A percentile compares a stretch with the other conserved stretches of the same genome.
phyloP scores from a whole-genome alignment of 2,329 filamentous ascomycete genomes.

The Curvularia lunata region DNA sequence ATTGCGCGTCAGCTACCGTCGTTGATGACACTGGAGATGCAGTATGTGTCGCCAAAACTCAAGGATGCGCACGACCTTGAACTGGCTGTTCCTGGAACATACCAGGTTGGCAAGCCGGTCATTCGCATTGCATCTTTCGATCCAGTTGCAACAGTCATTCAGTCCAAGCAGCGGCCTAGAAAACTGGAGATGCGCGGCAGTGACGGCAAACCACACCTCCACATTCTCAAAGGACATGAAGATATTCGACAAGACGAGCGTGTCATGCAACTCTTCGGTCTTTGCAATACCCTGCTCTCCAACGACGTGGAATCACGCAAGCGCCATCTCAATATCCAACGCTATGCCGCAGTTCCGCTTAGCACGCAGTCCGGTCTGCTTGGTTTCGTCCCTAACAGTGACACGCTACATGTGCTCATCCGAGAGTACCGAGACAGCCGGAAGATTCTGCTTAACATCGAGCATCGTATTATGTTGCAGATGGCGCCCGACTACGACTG shows the following conservation, averaged over 20 bases:
- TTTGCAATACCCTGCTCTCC: slow-evolving; percentile 92
- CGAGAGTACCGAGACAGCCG: slow-evolving; percentile 96
- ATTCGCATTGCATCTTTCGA: slow-evolving; percentile 91
- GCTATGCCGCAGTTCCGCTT: slow-evolving; percentile 94
- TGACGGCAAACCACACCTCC: slow-evolving; percentile 86
- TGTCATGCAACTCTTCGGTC: slow-evolving; percentile 98
- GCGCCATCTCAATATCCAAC: slow-evolving; percentile 93
- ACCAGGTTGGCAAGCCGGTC: slow-evolving; percentile 78
- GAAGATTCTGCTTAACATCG: slow-evolving; percentile 97
- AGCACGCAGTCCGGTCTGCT: slow-evolving; percentile 95
- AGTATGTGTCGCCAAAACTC: slow-evolving; percentile 95
- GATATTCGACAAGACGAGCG: slow-evolving; percentile 98
- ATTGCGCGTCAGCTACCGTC: slow-evolving; percentile 93
- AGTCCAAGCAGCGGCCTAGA: slow-evolving; percentile 93
- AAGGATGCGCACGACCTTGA: slow-evolving; percentile 85
- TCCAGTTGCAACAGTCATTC: slow-evolving; percentile 86
- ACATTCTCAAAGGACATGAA: slow-evolving; percentile 96
- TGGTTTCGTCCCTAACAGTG: slow-evolving; percentile 96
- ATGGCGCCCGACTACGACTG: slow-evolving; percentile 99
- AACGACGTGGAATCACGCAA: slow-evolving; percentile 98
- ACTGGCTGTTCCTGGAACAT: slow-evolving; percentile 94
- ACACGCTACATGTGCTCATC: slow-evolving; percentile 95
- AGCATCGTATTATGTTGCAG: slow-evolving; percentile 99
- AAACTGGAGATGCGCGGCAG: slow-evolving; percentile 88
- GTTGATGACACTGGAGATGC: slow-evolving; percentile 88